Base-by-base conservation (phyloP, 768 basidiomycete species). In the Pluteus cervinus region DNA sequence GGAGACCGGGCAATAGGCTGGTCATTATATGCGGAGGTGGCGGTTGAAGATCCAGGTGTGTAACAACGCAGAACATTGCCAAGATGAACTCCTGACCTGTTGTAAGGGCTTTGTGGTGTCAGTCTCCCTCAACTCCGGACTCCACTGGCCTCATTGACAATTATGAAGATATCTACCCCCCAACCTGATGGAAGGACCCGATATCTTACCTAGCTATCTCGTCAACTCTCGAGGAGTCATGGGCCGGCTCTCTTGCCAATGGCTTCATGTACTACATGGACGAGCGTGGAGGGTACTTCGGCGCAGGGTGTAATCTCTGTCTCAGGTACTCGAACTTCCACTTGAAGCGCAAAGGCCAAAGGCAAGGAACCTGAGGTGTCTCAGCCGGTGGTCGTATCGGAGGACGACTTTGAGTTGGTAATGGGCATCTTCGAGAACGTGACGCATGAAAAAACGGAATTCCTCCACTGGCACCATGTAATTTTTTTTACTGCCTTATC, bases 401-500 rank as follows among this genome's bases (percentile, higher is more conserved):
- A 96, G 53, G 90, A 96, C 49, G 84, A 91, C 50, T 94, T 98
- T 45, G 96, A 99, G 58, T 71, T 92, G 44, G 79, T 94, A 40
- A 94, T 97, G 91, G 89, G 89, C 15, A 57, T 98, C 33, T 82
- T 94, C 50, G 96, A 99, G 67, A 86, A 84, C 53, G 71, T 83
- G 29, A 89, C 92, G 0, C 87, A 93, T 46, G 86, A 91, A 51
- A 86, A 82, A 54, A 82, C 85, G 0, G 90, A 91, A 45, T 90
- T 81, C 57, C 70, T 98, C 4, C 91, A 96, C 56, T n/a, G n/a
- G n/a, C n/a, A n/a, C n/a, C n/a, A 17, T n/a, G n/a, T n/a, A n/a
- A 14, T 9, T 31, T 29, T 17, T 36, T 24, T 39, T 15, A 29
- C 24, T 28, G 14, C 29, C 40, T 17, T 30, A 0, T n/a, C n/a